phyloP scores from a whole-genome alignment of 306 rosid genomes.

The Vigna hirtella region DNA sequence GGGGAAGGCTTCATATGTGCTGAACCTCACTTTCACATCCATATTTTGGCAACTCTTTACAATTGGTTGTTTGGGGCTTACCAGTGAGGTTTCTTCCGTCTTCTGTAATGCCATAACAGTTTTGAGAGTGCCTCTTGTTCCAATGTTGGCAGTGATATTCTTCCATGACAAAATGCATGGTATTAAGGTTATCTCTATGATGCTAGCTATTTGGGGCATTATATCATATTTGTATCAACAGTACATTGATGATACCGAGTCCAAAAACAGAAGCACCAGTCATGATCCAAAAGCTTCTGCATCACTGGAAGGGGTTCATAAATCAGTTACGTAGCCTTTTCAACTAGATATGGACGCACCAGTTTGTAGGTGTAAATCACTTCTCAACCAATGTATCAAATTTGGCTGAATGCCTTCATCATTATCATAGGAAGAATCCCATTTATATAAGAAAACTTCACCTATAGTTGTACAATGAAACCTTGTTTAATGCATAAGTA shows the following conservation, averaged over 20 bases:
- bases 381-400: too few relatives aligned
- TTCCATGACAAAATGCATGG: constrained; percentile 50
- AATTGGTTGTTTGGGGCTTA: constrained; percentile 47
- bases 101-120: constrained; percentile 43
- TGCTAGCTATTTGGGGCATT: constrained; percentile 46
- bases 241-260: constrained; percentile 39
- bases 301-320: constrained; percentile 2
- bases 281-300: constrained; percentile 22
- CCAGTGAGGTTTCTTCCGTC: constrained; percentile 43
- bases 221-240: constrained; percentile 47
- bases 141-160: constrained; percentile 43
- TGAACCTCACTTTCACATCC: constrained; percentile 37
- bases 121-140: constrained; percentile 45
- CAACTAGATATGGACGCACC: not conserved
- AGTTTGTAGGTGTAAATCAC: not conserved
- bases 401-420: too few relatives aligned
- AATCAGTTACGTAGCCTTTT: constrained; percentile 6
- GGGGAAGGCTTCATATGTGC: constrained; percentile 43
- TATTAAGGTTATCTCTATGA: constrained; percentile 45
- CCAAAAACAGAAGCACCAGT: not conserved
- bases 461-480: too few relatives aligned
- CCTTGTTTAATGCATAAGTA: too few relatives aligned
- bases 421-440: too few relatives aligned
- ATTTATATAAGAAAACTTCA: too few relatives aligned
- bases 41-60: constrained; percentile 39